A percentile compares a stretch with the other conserved stretches of the same genome.
phyloP scores from a whole-genome alignment of 2,329 filamentous ascomycete species.

The Claviceps sorghi region DNA sequence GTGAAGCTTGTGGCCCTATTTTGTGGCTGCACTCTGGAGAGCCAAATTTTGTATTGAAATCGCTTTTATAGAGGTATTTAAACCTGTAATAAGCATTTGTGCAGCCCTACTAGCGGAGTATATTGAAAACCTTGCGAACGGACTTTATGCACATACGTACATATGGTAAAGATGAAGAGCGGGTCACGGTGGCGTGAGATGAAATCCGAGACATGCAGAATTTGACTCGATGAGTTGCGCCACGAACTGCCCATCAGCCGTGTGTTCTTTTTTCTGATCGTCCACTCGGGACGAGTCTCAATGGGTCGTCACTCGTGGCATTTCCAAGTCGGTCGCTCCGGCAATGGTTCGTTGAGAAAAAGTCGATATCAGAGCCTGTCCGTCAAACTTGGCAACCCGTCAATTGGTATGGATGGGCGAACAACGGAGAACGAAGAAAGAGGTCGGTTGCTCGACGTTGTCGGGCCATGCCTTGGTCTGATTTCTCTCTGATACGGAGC shows the following conservation, averaged over 20 bases:
- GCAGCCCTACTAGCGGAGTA: too few relatives aligned
- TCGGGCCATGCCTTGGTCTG: neutral
- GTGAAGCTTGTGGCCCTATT: too few relatives aligned
- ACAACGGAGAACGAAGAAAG: neutral
- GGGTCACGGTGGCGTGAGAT: neutral
- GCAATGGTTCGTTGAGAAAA: neutral
- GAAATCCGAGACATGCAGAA: neutral
- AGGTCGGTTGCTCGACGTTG: neutral
- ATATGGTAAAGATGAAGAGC: neutral
- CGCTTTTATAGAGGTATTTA: too few relatives aligned
- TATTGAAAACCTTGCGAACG: too few relatives aligned
- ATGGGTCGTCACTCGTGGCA: neutral
- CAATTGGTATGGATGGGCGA: neutral
- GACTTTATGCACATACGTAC: too few relatives aligned
- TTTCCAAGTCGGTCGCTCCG: neutral
- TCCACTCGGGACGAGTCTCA: neutral
- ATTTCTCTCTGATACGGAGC: neutral
- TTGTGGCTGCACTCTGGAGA: too few relatives aligned
- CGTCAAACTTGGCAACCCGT: neutral
- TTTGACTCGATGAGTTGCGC: neutral
- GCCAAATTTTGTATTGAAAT: too few relatives aligned
- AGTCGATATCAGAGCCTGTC: neutral
- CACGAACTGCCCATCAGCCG: neutral
- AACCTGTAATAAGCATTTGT: too few relatives aligned
- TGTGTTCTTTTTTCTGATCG: neutral